Conservation (phyloP, 2,329 filamentous ascomycete genomes). For the Pseudopyrenochaeta lycopersici region DNA sequence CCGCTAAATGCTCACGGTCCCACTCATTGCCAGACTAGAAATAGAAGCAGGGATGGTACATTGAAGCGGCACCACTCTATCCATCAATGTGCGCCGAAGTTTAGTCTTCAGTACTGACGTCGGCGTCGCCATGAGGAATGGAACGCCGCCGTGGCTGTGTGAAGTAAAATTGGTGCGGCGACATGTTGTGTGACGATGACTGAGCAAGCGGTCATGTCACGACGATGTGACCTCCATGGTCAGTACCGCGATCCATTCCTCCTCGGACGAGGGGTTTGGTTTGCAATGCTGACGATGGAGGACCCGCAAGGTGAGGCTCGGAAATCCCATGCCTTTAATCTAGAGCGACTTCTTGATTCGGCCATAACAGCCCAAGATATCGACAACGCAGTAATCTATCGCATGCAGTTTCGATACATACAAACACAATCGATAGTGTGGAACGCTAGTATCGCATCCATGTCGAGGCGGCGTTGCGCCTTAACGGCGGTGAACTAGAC, state of each 20-base stretch:
- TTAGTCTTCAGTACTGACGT: background rate
- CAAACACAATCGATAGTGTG: conserved; percentile 3
- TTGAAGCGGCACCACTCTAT: no score
- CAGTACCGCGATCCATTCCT: no score
- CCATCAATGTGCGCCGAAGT: background rate
- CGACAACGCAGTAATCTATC: background rate
- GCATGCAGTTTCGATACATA: conserved; percentile 2
- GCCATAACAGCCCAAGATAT: conserved; percentile 3
- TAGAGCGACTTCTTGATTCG: conserved; percentile 10
- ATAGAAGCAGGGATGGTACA: no score
- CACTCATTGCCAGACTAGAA: no score
- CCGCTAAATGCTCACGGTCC: no score
- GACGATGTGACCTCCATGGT: background rate
- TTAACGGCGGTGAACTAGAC: conserved; percentile 12
- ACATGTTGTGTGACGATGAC: conserved; percentile 4
- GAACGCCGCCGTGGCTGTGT: background rate
- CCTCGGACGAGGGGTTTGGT: background rate
- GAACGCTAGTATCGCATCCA: background rate
- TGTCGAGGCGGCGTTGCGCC: background rate
- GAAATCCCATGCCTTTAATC: conserved; percentile 7
- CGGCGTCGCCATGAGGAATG: background rate
- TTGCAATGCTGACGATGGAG: background rate
- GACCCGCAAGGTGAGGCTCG: background rate
- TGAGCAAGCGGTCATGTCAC: background rate
- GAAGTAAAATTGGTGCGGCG: background rate